A percentile compares a stretch with the other conserved stretches of the same genome.
Conservation (phyloP, 225 moss, liverwort and hornwort species). For the Sphagnum tenellum region DNA sequence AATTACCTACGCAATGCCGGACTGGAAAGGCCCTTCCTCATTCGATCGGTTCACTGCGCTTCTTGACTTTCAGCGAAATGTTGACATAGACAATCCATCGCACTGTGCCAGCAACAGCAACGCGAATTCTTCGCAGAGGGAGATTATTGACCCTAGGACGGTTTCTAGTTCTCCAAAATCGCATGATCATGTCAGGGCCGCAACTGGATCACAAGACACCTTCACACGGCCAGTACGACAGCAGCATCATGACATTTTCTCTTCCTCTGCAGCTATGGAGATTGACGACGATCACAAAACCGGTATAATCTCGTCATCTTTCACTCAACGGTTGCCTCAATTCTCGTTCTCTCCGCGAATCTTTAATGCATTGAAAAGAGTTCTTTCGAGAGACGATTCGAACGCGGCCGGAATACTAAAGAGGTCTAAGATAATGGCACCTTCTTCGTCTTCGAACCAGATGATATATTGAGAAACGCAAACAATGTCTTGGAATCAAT, state of each 20-base stretch:
- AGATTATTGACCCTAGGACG: no score
- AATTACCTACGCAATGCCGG: background rate
- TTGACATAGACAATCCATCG: slow-evolving; percentile 23
- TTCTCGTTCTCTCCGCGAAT: slow-evolving; percentile 32
- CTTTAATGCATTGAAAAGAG: slow-evolving; percentile 30
- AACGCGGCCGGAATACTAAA: no score
- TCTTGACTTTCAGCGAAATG: slow-evolving; percentile 36
- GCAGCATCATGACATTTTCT: background rate
- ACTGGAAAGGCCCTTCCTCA: background rate
- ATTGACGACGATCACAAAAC: background rate
- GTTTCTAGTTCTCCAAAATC: no score
- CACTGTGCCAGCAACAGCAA: slow-evolving; percentile 8
- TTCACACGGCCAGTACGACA: background rate
- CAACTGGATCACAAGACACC: background rate
- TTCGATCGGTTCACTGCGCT: slow-evolving; percentile 33
- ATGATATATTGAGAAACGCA: no score
- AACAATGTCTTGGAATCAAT: no score
- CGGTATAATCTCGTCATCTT: background rate
- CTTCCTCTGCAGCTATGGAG: background rate
- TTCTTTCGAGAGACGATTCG: slow-evolving; percentile 16
- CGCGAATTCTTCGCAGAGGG: background rate
- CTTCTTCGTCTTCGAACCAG: no score
- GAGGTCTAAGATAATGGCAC: no score
- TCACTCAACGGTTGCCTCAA: slow-evolving; percentile 22
- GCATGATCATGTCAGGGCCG: no score